A percentile compares a stretch with the other conserved stretches of the same genome.
These are phyloP conservation scores for Saturnispora bothae DNA, from an alignment of 805 yeast genomes.

Conservation along the genomic window DNA sequence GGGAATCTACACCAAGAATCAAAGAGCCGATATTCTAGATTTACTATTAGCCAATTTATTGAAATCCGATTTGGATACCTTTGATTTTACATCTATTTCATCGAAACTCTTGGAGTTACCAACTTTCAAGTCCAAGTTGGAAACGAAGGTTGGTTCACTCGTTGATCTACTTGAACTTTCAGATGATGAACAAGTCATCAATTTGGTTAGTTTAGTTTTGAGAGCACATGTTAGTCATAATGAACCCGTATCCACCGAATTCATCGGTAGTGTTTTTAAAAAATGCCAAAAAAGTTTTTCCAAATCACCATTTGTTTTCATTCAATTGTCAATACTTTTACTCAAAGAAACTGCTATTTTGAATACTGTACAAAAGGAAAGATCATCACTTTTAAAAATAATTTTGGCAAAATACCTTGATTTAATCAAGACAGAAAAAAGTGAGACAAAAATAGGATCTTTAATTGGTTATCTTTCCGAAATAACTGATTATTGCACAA, in stretches of 20 bases:
- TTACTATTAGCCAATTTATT: conserved; percentile 11
- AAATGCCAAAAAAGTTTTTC: conserved; percentile 1
- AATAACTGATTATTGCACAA: neutral
- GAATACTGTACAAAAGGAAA: too few relatives aligned
- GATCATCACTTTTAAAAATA: neutral
- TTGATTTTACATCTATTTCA: neutral
- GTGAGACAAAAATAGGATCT: neutral
- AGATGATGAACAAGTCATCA: conserved; percentile 11
- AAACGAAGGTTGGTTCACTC: conserved; percentile 21
- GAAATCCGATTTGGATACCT: conserved; percentile 15
- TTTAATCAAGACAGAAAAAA: neutral
- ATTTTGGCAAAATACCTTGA: neutral
- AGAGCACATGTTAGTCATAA: conserved; percentile 30
- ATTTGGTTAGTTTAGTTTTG: conserved; percentile 32
- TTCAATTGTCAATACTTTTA: conserved; percentile 2
- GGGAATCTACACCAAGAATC: conserved; percentile 33
- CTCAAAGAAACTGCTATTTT: too few relatives aligned
- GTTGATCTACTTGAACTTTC: conserved; percentile 10
- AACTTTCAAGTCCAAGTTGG: conserved; percentile 43
- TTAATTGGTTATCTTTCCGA: conserved; percentile 5
- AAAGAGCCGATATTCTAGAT: conserved; percentile 25
- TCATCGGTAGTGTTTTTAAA: conserved; percentile 11
- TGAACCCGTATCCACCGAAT: conserved; percentile 12
- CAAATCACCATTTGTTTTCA: neutral
- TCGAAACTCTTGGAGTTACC: conserved; percentile 37